These are phyloP conservation scores for Alternaria brassicae DNA, from an alignment of 2,329 filamentous ascomycete species.

Conservation along the genomic window DNA sequence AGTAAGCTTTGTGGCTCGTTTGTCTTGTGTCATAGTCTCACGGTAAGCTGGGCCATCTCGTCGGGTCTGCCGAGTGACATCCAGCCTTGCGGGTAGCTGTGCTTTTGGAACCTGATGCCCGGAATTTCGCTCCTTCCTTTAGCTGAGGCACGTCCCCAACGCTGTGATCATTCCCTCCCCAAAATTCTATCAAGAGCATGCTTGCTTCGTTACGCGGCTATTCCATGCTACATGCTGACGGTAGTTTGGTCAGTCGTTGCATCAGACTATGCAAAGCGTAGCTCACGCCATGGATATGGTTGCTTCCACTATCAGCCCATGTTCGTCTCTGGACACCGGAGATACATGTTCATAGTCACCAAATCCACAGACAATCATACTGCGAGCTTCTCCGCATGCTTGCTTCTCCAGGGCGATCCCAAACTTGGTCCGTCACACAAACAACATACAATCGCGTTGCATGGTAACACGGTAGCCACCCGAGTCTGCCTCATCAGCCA, in stretches of 20 bases:
- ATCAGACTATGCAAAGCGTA: background rate
- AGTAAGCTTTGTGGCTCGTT: constrained; percentile 29
- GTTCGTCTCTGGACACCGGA: background rate
- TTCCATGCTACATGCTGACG: background rate
- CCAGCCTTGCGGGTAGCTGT: constrained; percentile 22
- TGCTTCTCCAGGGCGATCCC: constrained; percentile 12
- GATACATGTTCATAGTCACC: background rate
- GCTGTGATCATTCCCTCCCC: constrained; percentile 3
- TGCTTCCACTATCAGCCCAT: background rate
- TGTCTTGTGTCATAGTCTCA: constrained; percentile 23
- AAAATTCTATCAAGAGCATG: constrained; percentile 4
- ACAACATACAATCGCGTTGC: constrained; percentile 18
- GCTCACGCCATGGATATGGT: constrained; percentile 8
- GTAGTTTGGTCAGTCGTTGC: background rate
- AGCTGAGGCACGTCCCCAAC: constrained; percentile 5
- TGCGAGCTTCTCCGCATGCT: constrained; percentile 27
- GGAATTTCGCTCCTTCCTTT: constrained; percentile 11
- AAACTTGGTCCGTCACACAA: constrained; percentile 13
- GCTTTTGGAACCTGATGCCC: constrained; percentile 15
- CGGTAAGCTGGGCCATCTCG: constrained; percentile 13
- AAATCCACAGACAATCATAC: background rate
- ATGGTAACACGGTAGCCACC: constrained; percentile 18
- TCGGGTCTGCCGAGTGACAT: constrained; percentile 15
- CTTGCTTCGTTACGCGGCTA: constrained; percentile 9
- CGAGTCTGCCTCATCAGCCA: constrained; percentile 16